These are phyloP conservation scores for Penicillium verrucosum DNA, from an alignment of 2,329 filamentous ascomycete species.

Conservation along the genomic window DNA sequence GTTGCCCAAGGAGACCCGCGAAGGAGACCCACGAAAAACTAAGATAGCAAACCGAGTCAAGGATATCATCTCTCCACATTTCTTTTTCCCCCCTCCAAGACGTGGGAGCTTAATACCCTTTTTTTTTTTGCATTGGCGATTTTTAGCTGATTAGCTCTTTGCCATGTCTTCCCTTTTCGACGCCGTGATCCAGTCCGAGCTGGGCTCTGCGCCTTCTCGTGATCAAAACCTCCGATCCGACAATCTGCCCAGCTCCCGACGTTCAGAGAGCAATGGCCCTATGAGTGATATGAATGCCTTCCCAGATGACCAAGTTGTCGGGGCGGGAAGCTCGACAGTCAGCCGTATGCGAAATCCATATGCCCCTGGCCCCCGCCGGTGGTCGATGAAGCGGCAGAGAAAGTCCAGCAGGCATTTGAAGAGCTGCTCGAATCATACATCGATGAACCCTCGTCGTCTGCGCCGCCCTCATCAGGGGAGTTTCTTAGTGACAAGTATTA, in stretches of 20 bases:
- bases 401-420: conserved; percentile 61
- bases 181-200: conserved; percentile 42
- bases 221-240: conserved; percentile 34
- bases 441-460: conserved; percentile 57
- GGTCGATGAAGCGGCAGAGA: conserved; percentile 60
- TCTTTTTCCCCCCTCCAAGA: conserved; percentile 4
- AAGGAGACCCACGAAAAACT: conserved; percentile 20
- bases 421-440: conserved; percentile 60
- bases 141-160: conserved; percentile 23
- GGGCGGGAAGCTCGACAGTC: conserved; percentile 49
- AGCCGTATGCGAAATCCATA: conserved; percentile 50
- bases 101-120: conserved; percentile 9
- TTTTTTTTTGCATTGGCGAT: conserved; percentile 22
- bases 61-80: conserved; percentile 12
- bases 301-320: conserved; percentile 61
- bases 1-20: conserved; percentile 20
- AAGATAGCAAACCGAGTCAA: conserved; percentile 10
- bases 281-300: conserved; percentile 58
- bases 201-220: conserved; percentile 35
- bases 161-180: conserved; percentile 43
- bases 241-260: conserved; percentile 53
- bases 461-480: conserved; percentile 52
- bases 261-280: conserved; percentile 49
- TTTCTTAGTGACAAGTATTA: conserved; percentile 63
- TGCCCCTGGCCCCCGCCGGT: conserved; percentile 56